Base-by-base conservation (phyloP, 108 stramenopile species). In the Tribonema minus region DNA sequence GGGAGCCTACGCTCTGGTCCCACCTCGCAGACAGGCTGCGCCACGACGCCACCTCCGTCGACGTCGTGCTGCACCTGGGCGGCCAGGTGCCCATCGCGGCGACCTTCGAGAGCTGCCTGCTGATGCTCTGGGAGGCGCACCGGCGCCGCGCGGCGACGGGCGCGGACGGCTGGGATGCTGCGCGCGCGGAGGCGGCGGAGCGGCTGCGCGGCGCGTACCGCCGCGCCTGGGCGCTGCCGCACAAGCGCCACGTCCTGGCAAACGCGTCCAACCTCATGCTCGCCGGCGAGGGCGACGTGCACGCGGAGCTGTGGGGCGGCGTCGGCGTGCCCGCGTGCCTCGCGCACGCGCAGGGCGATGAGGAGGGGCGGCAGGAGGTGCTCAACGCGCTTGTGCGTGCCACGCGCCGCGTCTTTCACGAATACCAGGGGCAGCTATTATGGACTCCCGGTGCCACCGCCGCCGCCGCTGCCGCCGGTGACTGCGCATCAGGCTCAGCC, bases 81-180 rank as follows among this genome's bases (percentile, higher is more conserved):
- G 71, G 71, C 15, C 71, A 72, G 71, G 38, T 20, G 61, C 62
- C 61, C 61, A 72, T 72, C 61, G 71, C 15, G 30, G 61, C 61
- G 28, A 61, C 71, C 28, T 63, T 72, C 38, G 71, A 72, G 31
- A n/a, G n/a, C n/a, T n/a, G n/a, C n/a, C n/a, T n/a, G n/a, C n/a
- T n/a, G n/a, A n/a, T n/a, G n/a, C n/a, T n/a, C n/a, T n/a, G n/a
- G n/a, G n/a, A n/a, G n/a, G n/a, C n/a, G n/a, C n/a, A n/a, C n/a
- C n/a, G n/a, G n/a, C n/a, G n/a, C n/a, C n/a, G n/a, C n/a, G n/a
- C n/a, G n/a, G n/a, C n/a, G n/a, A n/a, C n/a, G n/a, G n/a, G n/a
- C n/a, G n/a, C n/a, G n/a, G n/a, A n/a, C n/a, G n/a, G n/a, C n/a
- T n/a, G n/a, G n/a, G n/a, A n/a, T n/a, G n/a, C n/a, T n/a, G n/a